These are phyloP conservation scores for Gnetum montanum DNA, from an alignment of 75 land plant genomes.

Conservation along the genomic window DNA sequence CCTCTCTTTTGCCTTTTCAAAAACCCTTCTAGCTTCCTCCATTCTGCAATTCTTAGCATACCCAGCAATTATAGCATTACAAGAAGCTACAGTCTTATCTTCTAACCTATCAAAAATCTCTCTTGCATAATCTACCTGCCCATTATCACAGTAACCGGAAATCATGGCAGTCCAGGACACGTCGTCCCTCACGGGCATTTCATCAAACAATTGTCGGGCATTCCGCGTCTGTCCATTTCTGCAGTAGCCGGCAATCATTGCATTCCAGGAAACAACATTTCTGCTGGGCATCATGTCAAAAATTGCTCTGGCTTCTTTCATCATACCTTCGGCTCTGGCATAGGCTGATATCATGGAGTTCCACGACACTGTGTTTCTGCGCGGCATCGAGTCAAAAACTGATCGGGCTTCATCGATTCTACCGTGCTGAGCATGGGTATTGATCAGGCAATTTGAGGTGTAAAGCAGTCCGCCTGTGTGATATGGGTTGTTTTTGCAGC, in stretches of 20 bases:
- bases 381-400: slow-evolving; percentile 6
- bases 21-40: not conserved
- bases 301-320: not conserved
- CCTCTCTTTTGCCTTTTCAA: no score
- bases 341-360: slow-evolving; percentile 1
- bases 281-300: slow-evolving; percentile 3
- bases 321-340: not conserved
- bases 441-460: no score
- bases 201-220: slow-evolving; percentile 21
- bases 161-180: slow-evolving; percentile 22
- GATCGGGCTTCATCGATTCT: slow-evolving; percentile 1
- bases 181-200: slow-evolving; percentile 8
- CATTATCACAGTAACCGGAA: slow-evolving; percentile 5
- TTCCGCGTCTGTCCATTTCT: not conserved
- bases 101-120: slow-evolving; percentile 3
- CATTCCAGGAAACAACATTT: not conserved
- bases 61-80: slow-evolving; percentile 22
- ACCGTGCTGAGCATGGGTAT: slow-evolving; percentile 1
- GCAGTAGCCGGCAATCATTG: not conserved
- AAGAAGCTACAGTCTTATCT: slow-evolving; percentile 7
- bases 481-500: no score
- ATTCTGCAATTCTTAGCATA: slow-evolving; percentile 6
- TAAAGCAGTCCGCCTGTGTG: no score
- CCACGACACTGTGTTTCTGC: not conserved
- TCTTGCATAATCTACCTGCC: not conserved